These are phyloP conservation scores for Exserohilum rostratum DNA, from an alignment of 2,329 filamentous ascomycete species.

Conservation along the genomic window DNA sequence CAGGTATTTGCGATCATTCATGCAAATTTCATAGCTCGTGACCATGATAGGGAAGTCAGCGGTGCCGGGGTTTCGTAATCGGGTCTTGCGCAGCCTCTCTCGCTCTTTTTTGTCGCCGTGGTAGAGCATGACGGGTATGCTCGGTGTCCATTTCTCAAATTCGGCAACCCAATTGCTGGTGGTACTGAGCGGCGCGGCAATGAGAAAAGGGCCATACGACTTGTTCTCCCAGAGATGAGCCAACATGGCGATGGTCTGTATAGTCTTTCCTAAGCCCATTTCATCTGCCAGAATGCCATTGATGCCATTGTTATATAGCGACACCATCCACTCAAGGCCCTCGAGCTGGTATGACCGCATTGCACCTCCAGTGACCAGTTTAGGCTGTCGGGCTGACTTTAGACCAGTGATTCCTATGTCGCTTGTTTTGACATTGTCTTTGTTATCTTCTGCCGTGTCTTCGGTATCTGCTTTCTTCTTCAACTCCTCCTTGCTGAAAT, in stretches of 20 bases:
- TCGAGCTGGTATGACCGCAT: conserved; percentile 97
- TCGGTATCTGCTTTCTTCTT: conserved; percentile 61
- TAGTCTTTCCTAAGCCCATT: conserved; percentile 92
- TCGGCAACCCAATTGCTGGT: conserved; percentile 96
- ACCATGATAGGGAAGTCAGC: conserved; percentile 86
- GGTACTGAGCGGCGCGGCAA: conserved; percentile 88
- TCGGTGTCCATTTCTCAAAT: conserved; percentile 87
- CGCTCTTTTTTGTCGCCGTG: conserved; percentile 83
- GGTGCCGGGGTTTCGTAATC: conserved; percentile 72
- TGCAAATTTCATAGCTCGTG: conserved; percentile 94
- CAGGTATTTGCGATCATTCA: conserved; percentile 83
- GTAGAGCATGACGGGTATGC: conserved; percentile 87
- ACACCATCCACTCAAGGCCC: conserved; percentile 89
- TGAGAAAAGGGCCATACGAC: conserved; percentile 85
- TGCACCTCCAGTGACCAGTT: conserved; percentile 80
- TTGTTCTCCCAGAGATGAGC: conserved; percentile 88
- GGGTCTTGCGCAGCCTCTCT: conserved; percentile 73
- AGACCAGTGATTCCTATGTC: conserved; percentile 71
- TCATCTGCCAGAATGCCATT: conserved; percentile 92
- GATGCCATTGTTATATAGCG: conserved; percentile 84
- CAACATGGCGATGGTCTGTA: conserved; percentile 87
- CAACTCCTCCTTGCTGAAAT: conserved; percentile 66
- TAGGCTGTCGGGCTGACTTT: conserved; percentile 82
- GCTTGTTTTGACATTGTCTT: conserved; percentile 63
- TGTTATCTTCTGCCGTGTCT: conserved; percentile 63